Base-by-base conservation (phyloP, 1,139 yeast species). In the Diutina siamensis region DNA sequence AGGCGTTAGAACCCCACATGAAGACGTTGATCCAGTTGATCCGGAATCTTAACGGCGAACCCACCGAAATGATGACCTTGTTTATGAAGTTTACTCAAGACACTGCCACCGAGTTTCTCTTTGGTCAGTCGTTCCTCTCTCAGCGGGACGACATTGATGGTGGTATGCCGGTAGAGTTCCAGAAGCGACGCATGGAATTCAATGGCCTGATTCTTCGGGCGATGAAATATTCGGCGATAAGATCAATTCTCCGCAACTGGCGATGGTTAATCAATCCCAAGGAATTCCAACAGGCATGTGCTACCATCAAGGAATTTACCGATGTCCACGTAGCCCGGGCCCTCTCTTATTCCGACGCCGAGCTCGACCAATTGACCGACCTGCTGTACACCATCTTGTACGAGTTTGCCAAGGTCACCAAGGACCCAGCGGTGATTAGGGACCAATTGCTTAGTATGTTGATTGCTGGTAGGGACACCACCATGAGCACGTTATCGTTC, bases 1-100 rank as follows among this genome's bases (percentile, higher is more conserved):
- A 45, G 44, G 46, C 50, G 4, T 44, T 52, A 36, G 54, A 52
- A 44, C 47, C 48, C 10, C 52, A 46, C 35, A 32, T 50, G 13
- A 48, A 49, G 28, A 25, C 28, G 18, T 44, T 52, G 31, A 46
- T 48, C 20, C 38, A 35, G 34, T 48, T 44, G 36, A 47, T 52
- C 20, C 22, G 21, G 4, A 28, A n/a, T 17, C n/a, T 13, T 17
- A 13, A 32, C 4, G 44, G 44, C 8, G 25, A 21, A 10, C 36
- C 28, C 31, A 17, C 32, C n/a, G 36, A 42, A 13, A 15, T 21
- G 18, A 9, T 27, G 27, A 20, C 9, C 25, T n/a, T 13, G 15
- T 42, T 42, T 21, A 20, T 32, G 19, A 19, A 19, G 18, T 17
- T 42, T 22, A 42, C 44, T 18, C 36, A 27, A n/a, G 44, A 42